Evolutionary conservation across 2,329 filamentous ascomycete species (phyloP).

Genomic region (Xylaria arbuscula): DNA sequence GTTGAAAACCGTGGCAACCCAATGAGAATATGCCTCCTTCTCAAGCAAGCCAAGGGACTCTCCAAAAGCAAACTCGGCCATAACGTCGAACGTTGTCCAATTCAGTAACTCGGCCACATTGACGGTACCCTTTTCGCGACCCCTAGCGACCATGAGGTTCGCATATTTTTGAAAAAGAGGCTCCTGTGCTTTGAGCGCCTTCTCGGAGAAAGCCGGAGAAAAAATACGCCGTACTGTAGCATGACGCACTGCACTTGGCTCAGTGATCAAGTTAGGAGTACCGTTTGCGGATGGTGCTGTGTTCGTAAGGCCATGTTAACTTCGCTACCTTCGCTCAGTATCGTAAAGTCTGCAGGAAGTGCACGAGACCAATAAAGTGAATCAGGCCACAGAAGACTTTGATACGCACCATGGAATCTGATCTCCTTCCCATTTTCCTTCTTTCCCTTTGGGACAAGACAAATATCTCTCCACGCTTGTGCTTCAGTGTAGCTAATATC

Average conservation of each 20-base stretch:
- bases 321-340: background rate
- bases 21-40: slow-evolving; percentile 33
- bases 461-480: slow-evolving; percentile 37
- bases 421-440: slow-evolving; percentile 34
- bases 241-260: slow-evolving; percentile 26
- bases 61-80: slow-evolving; percentile 42
- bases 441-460: slow-evolving; percentile 17
- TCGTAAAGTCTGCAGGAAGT: background rate
- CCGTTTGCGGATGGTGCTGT: slow-evolving; percentile 28
- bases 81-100: slow-evolving; percentile 42
- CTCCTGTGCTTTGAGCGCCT: slow-evolving; percentile 35
- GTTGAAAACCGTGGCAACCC: slow-evolving; percentile 38
- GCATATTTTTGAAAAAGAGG: slow-evolving; percentile 36
- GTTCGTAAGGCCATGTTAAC: background rate
- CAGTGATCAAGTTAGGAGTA: slow-evolving; percentile 26
- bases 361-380: too few species aligned
- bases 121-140: slow-evolving; percentile 19
- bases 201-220: slow-evolving; percentile 36
- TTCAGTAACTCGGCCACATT: slow-evolving; percentile 36
- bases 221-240: slow-evolving; percentile 33
- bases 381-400: background rate
- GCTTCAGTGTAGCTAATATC: slow-evolving; percentile 39
- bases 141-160: slow-evolving; percentile 29
- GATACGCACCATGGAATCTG: slow-evolving; percentile 14
- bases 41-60: slow-evolving; percentile 39